Base-by-base conservation (phyloP, 129 eudicot genomes). In the carrot (Daucus carota) region DNA sequence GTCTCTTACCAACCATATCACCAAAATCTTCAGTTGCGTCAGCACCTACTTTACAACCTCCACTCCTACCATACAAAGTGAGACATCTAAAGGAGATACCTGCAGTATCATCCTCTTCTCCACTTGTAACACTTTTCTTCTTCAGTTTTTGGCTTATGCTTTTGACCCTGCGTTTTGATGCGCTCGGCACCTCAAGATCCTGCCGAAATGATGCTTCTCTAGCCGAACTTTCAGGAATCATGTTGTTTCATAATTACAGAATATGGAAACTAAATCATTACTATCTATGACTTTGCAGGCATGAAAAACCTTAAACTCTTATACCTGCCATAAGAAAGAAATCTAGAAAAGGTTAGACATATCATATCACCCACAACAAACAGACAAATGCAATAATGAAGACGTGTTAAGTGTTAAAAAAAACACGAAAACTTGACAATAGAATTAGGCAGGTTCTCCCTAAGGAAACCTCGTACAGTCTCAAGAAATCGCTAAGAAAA, bases 41-140 rank as follows among this genome's bases (percentile, higher is more conserved):
- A 59, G 96, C 97, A 46, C 98, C 92, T 20, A 94, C 99, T 85
- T 86, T 91, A 86, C 99, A 94, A 76, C 97, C 99, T 29, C 97
- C 97, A 41, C 86, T 89, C 48, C 89, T 84, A 17, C 88, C 85
- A 77, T 89, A 94, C 59, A 89, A 63, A 50, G 87, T 84, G n/a
- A 93, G 96, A 74, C 99, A 91, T 46, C 88, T 86, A 59, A 87
- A 33, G 6, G 97, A 94, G 44, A 91, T 77, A 48, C 96, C 93
- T 17, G 76, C 70, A 0, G 73, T 70, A 36, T 83, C 86, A 47
- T 84, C 92, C 78, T 87, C 92, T 44, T 85, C 98, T 78, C 72
- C 92, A 52, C 70, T 77, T 81, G 77, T 80, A 15, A 81, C 81
- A 74, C 46, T 83, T 72, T 85, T 90, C 85, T 85, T 88, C 74